These are phyloP conservation scores for Xylaria arbuscula DNA, from an alignment of 2,329 filamentous ascomycete genomes.

Conservation along the genomic window DNA sequence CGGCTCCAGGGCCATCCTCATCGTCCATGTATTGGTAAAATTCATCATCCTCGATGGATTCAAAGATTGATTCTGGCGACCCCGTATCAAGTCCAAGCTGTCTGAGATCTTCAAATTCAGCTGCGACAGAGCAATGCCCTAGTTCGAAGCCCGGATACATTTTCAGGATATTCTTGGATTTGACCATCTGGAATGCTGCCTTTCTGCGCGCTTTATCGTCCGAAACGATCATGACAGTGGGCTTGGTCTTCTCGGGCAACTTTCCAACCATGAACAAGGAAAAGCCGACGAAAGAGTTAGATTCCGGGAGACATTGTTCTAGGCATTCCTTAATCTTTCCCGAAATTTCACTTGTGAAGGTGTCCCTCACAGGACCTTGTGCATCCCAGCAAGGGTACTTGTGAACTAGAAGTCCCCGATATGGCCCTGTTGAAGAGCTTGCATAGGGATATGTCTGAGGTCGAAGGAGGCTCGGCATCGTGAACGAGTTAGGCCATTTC, in stretches of 20 bases:
- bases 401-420: constrained; percentile 29
- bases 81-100: constrained; percentile 17
- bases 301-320: constrained; percentile 35
- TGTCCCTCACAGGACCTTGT: constrained; percentile 21
- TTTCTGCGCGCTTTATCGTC: constrained; percentile 34
- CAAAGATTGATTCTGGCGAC: neutral
- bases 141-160: constrained; percentile 34
- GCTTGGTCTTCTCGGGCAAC: constrained; percentile 35
- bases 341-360: constrained; percentile 25
- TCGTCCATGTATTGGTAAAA: neutral
- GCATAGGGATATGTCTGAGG: constrained; percentile 33
- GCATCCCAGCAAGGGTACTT: constrained; percentile 37
- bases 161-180: constrained; percentile 26
- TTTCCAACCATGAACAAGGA: constrained; percentile 39
- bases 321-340: constrained; percentile 31
- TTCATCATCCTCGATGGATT: neutral
- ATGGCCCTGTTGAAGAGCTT: constrained; percentile 29
- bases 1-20: constrained; percentile 6
- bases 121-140: constrained; percentile 34
- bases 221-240: constrained; percentile 35
- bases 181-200: constrained; percentile 31
- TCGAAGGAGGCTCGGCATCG: constrained; percentile 28
- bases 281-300: constrained; percentile 33
- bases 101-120: constrained; percentile 33
- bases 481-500: constrained; percentile 2